These are phyloP conservation scores for Botrytis fabae DNA, from an alignment of 2,329 filamentous ascomycete genomes.

Conservation along the genomic window DNA sequence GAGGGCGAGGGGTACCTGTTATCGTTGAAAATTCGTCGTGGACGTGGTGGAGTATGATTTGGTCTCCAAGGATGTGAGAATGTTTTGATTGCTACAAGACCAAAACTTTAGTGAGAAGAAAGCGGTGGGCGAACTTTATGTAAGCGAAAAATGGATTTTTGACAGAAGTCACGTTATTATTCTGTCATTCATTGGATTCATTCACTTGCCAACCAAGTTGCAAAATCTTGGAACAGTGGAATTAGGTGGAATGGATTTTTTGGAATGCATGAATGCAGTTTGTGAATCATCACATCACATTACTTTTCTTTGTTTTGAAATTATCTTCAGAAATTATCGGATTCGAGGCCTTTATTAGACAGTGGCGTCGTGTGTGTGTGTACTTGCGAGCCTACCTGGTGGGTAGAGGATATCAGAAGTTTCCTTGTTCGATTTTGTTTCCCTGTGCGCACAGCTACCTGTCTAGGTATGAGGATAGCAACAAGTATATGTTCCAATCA, in stretches of 20 bases:
- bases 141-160: conserved; percentile 23
- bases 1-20: conserved; percentile 34
- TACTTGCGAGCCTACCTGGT: not conserved
- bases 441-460: not conserved
- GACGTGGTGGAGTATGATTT: conserved; percentile 41
- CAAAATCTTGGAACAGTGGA: not conserved
- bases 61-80: conserved; percentile 34
- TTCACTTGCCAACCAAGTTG: not conserved
- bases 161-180: conserved; percentile 2
- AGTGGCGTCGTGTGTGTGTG: not conserved
- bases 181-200: conserved; percentile 1
- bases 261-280: not conserved
- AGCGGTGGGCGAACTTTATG: conserved; percentile 27
- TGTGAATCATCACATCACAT: not conserved
- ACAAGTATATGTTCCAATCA: not conserved
- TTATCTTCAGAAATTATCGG: not conserved
- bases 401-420: not conserved
- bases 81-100: conserved; percentile 38
- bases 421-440: not conserved
- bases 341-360: not conserved
- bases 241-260: not conserved
- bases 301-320: not conserved
- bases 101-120: conserved; percentile 22
- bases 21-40: conserved; percentile 35
- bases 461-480: not conserved